Conservation (phyloP, 495 filamentous ascomycete genomes). For the Penicillium salamii region DNA sequence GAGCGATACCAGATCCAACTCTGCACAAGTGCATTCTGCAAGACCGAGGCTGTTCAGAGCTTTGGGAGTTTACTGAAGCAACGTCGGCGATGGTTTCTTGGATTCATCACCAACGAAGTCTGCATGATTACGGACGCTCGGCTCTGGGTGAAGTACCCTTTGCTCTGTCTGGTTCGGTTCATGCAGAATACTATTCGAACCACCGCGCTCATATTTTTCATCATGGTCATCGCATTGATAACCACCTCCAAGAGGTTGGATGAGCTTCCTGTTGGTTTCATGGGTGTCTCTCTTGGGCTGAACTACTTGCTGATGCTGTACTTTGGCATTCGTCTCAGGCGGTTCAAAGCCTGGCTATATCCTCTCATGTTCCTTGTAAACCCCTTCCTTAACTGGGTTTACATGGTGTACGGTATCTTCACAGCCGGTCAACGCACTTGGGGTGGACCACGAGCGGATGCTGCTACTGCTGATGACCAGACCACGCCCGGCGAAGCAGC, state of each 20-base stretch:
- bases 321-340: constrained; percentile 80
- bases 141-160: constrained; percentile 87
- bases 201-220: constrained; percentile 92
- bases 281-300: constrained; percentile 88
- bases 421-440: constrained; percentile 95
- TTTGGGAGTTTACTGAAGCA: constrained; percentile 88
- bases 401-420: constrained; percentile 87
- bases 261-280: constrained; percentile 89
- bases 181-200: constrained; percentile 97
- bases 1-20: constrained; percentile 94
- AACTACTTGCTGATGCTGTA: constrained; percentile 98
- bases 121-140: constrained; percentile 97
- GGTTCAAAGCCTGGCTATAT: constrained; percentile 92
- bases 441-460: constrained; percentile 93
- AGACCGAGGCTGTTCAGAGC: constrained; percentile 94
- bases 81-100: constrained; percentile 93
- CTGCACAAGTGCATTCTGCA: constrained; percentile 96
- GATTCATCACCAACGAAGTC: constrained; percentile 97
- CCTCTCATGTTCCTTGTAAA: constrained; percentile 94
- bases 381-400: constrained; percentile 98
- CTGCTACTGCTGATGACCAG: constrained; percentile 72
- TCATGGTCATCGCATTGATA: constrained; percentile 84
- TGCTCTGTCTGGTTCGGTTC: constrained; percentile 85
- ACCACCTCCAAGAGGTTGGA: constrained; percentile 75
- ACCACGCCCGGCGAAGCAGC: constrained; percentile 84